Conservation (phyloP, 768 basidiomycete species). For the Lactarius deliciosus region DNA sequence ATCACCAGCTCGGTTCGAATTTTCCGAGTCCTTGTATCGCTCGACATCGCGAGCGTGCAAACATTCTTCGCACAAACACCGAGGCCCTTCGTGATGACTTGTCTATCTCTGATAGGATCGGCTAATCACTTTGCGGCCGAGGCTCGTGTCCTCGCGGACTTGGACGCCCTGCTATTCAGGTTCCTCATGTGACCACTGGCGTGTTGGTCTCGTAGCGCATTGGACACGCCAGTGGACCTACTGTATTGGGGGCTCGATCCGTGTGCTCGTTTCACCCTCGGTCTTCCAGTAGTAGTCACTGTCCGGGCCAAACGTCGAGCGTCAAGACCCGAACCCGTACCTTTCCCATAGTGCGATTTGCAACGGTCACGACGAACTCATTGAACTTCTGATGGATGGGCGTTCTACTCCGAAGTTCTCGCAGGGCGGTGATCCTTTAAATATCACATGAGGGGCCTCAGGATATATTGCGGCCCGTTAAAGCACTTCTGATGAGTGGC, state of each 20-base stretch:
- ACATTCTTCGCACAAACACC: not conserved
- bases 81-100: not conserved
- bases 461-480: not conserved
- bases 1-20: not conserved
- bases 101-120: not conserved
- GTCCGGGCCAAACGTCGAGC: not conserved
- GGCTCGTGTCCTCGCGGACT: not conserved
- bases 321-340: not conserved
- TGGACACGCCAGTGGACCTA: not conserved
- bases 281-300: not conserved
- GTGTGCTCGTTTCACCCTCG: not conserved
- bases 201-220: not conserved
- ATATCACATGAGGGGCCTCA: not conserved
- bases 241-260: not conserved
- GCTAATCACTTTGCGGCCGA: not conserved
- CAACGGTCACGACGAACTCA: not conserved
- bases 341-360: not conserved
- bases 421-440: not conserved
- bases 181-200: not conserved
- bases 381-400: not conserved
- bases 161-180: not conserved
- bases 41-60: not conserved
- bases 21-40: not conserved
- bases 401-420: not conserved
- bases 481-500: not conserved